phyloP scores from a whole-genome alignment of 768 basidiomycete genomes.

The Pulveroboletus sp. region DNA sequence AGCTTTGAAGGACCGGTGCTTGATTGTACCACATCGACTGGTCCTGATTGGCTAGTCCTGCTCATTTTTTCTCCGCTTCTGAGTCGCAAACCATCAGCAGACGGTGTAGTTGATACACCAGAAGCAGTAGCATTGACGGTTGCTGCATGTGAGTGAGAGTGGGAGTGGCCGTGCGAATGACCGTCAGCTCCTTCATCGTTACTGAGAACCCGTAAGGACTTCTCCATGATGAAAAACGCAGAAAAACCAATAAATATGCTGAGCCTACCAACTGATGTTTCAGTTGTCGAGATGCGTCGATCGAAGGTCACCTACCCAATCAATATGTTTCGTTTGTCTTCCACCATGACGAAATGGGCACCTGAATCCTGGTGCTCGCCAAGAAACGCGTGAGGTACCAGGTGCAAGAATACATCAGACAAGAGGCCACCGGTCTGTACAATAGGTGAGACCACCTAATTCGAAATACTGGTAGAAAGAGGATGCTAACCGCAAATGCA shows the following conservation, averaged over 20 bases:
- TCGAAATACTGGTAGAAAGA: slow-evolving; percentile 5
- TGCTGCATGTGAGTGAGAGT: slow-evolving; percentile 49
- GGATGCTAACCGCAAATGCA: slow-evolving; percentile 72
- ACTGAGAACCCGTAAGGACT: slow-evolving; percentile 77
- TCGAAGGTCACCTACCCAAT: slow-evolving; percentile 58
- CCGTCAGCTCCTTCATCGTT: slow-evolving; percentile 48
- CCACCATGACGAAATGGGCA: slow-evolving; percentile 77
- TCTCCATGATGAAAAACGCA: slow-evolving; percentile 91
- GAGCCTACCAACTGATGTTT: slow-evolving; percentile 41
- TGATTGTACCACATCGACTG: slow-evolving; percentile 21
- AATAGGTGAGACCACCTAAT: slow-evolving; percentile 18
- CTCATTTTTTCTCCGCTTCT: slow-evolving; percentile 34
- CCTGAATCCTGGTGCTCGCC: slow-evolving; percentile 75
- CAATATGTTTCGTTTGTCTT: slow-evolving; percentile 87
- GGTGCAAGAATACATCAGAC: slow-evolving; percentile 89
- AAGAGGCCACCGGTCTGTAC: slow-evolving; percentile 81
- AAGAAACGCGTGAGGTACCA: slow-evolving; percentile 89
- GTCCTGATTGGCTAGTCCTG: slow-evolving; percentile 20
- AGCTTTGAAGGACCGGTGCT: slow-evolving; percentile 67
- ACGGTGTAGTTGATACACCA: slow-evolving; percentile 39
- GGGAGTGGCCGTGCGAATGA: slow-evolving; percentile 54
- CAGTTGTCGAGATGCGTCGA: slow-evolving; percentile 8
- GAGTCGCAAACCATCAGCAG: slow-evolving; percentile 47
- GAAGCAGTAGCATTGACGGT: slow-evolving; percentile 39
- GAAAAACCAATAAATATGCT: slow-evolving; percentile 86